phyloP scores from a whole-genome alignment of 2,329 filamentous ascomycete species.

The Ophiocordyceps camponoti-saundersi region DNA sequence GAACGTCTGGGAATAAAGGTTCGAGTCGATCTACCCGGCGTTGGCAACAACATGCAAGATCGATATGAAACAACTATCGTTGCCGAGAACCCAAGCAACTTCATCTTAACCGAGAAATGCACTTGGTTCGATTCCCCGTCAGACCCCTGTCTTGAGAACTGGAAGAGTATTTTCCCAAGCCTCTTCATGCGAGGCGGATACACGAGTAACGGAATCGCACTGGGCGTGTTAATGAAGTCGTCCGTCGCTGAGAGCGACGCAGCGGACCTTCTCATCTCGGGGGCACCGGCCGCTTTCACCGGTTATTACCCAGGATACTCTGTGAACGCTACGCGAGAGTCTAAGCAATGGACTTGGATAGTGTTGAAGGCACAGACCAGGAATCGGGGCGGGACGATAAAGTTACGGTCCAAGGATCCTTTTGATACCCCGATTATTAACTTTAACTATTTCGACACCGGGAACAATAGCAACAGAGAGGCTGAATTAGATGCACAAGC shows the following conservation, averaged over 20 bases:
- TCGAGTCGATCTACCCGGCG: conserved; percentile 39
- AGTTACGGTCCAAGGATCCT: conserved; percentile 41
- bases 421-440: conserved; percentile 44
- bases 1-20: conserved; percentile 28
- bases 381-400: conserved; percentile 44
- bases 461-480: conserved; percentile 23
- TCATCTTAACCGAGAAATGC: conserved; percentile 7
- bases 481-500: conserved; percentile 29
- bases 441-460: conserved; percentile 41
- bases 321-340: conserved; percentile 5
- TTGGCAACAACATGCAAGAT: conserved; percentile 31
- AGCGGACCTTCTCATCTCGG: conserved; percentile 9
- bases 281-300: conserved; percentile 9
- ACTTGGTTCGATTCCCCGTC: conserved; percentile 10
- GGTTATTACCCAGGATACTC: conserved; percentile 13
- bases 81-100: conserved; percentile 2
- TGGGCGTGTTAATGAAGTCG: conserved; percentile 9
- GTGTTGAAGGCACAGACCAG: conserved; percentile 43
- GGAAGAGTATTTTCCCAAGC: not conserved
- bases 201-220: conserved; percentile 7
- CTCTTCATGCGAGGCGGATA: conserved; percentile 6
- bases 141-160: conserved; percentile 15
- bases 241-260: conserved; percentile 11
- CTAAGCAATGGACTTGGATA: conserved; percentile 18
- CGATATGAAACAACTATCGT: conserved; percentile 10